Conservation (phyloP, 352 stramenopile species). For the Phytophthora idaei region DNA sequence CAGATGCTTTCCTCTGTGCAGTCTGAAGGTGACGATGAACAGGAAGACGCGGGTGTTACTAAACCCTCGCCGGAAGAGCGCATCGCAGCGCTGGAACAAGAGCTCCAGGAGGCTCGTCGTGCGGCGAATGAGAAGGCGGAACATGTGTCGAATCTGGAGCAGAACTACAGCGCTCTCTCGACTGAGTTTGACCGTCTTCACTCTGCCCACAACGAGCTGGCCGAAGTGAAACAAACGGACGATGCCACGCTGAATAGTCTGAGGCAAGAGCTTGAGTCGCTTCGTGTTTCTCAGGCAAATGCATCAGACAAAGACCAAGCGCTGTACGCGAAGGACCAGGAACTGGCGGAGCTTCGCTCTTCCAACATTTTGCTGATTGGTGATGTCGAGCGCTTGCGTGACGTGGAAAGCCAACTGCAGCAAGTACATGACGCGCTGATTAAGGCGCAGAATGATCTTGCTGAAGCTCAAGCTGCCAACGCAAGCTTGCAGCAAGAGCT, state of each 20-base stretch:
- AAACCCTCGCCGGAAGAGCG: constrained; percentile 36
- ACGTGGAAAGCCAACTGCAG: constrained; percentile 43
- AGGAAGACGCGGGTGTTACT: constrained; percentile 29
- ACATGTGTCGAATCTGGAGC: constrained; percentile 41
- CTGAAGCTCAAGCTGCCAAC: constrained; percentile 38
- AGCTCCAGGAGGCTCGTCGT: constrained; percentile 47
- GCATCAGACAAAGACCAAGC: constrained; percentile 32
- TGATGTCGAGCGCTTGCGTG: constrained; percentile 40
- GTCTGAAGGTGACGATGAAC: constrained; percentile 40
- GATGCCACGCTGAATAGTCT: constrained; percentile 32
- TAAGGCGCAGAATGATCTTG: constrained; percentile 41
- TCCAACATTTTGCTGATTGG: constrained; percentile 16
- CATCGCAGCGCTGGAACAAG: constrained; percentile 39
- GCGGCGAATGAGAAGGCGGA: constrained; percentile 39
- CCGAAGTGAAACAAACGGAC: constrained; percentile 33
- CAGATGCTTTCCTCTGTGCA: constrained; percentile 47
- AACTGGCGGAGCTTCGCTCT: constrained; percentile 40
- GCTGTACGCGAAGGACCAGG: constrained; percentile 34
- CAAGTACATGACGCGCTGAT: constrained; percentile 30
- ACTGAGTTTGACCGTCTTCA: constrained; percentile 49
- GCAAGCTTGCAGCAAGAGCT: constrained; percentile 45
- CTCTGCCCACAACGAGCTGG: constrained; percentile 32
- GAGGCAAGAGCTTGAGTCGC: constrained; percentile 34
- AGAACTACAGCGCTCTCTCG: constrained; percentile 47
- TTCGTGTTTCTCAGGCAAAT: constrained; percentile 24